phyloP scores from a whole-genome alignment of 352 stramenopile genomes.

The Phytophthora colocasiae region DNA sequence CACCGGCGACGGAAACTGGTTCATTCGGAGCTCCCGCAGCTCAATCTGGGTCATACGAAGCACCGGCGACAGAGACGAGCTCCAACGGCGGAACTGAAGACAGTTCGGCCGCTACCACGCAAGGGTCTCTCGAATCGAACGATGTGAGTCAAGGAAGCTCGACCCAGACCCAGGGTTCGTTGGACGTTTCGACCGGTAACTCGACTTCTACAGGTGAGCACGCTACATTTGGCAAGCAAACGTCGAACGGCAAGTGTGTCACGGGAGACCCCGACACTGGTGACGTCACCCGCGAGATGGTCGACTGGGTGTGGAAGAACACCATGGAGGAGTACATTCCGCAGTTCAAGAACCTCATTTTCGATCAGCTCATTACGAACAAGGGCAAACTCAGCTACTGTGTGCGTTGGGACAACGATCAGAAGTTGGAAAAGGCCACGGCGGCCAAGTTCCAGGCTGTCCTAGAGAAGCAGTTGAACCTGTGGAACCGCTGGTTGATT shows the following conservation, averaged over 20 bases:
- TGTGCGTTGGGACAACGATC: slow-evolving; percentile 7
- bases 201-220: slow-evolving; percentile 1
- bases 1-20: background rate
- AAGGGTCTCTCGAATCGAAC: slow-evolving; percentile 1
- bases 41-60: slow-evolving; percentile 5
- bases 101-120: slow-evolving; percentile 8
- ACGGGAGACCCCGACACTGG: background rate
- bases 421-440: slow-evolving; percentile 6
- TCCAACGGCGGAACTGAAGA: slow-evolving; percentile 25
- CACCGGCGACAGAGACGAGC: background rate
- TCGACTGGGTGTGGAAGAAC: slow-evolving; percentile 19
- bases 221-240: slow-evolving; percentile 3
- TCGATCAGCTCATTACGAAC: slow-evolving; percentile 16
- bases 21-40: background rate
- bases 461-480: slow-evolving; percentile 1
- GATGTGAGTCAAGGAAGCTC: slow-evolving; percentile 10
- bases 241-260: slow-evolving; percentile 1
- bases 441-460: slow-evolving; percentile 16
- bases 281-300: background rate
- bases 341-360: slow-evolving; percentile 13
- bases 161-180: slow-evolving; percentile 4
- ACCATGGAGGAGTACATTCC: slow-evolving; percentile 7
- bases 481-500: slow-evolving; percentile 3
- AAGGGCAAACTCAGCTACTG: slow-evolving; percentile 14
- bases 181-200: background rate